Evolutionary conservation across 1,139 yeast species (phyloP), one percentile per base, ranked within the genome.

Genomic region (Taphrina flavorubra): DNA sequence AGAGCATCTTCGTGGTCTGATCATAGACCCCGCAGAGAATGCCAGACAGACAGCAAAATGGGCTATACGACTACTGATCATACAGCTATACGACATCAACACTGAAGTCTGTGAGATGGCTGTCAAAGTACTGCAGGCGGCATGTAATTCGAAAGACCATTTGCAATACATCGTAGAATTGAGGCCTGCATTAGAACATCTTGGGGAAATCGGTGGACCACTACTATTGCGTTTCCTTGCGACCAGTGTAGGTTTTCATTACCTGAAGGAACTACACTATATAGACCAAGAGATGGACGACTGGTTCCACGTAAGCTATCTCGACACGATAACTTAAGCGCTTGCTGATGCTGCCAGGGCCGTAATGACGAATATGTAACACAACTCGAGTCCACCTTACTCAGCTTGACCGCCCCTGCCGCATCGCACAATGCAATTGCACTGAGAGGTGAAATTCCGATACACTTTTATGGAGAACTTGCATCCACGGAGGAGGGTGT

Each of bases 401-500:
- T 67, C 20, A 36, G n/a, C 11, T 20, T 60, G 31, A 34, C 20
- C 14, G 36, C 58, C 11, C 63, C 63, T 34, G 20, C 1, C 20
- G 14, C 44, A 6, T 18, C 25, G 8, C 25, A 18, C 18, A 13
- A 34, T 13, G 56, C 51, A 49, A 6, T 6, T 14, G 6, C 58
- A 13, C 20, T 8, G 18, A 53, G 44, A 4, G 63, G 60, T 20
- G 25, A 42, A 8, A 56, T 68, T n/a, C 91, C 92, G 1, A 79
- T 85, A 14, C 91, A 90, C 75, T 90, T 92, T 74, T 90, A 90
- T 77, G 90, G 91, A 58, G 89, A 88, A 74, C 79, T 92, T 62
- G 87, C 92, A 0, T 84, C 88, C 67, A 90, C 97, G 0, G 90
- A 86, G 70, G 95, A 90, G 71, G 98, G 98, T 0, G 82, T 90